Base-by-base conservation (phyloP, 2,329 filamentous ascomycete species). In the Chaetomium olivaceum region DNA sequence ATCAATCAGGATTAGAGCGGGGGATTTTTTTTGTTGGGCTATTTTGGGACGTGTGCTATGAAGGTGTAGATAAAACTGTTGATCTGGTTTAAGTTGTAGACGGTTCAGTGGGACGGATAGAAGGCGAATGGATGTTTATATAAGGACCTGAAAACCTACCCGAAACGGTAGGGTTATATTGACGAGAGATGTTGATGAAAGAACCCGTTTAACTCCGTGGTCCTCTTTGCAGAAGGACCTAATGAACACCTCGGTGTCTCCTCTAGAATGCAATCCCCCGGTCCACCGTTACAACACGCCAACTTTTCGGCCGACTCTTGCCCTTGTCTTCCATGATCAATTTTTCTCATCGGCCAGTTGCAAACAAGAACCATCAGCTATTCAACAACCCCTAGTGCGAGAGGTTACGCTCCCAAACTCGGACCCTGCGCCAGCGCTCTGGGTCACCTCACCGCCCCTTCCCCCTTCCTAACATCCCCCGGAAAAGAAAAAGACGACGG, bases 1-100 rank as follows among this genome's bases (percentile, higher is more conserved):
- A 80, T 86, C 8, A 76, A 72, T 58, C 71, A 74, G 68, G 71
- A 76, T 11, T 76, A 27, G 12, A 50, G 29, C 52, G 39, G 31
- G 25, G 36, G 16, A 21, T 19, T 46, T 27, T 46, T 27, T 21
- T 29, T 54, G 50, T 31, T 61, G 57, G 39, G 50, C 16, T 21
- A 46, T 14, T 33, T 19, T 48, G 36, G 23, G 39, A 7, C 16
- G 39, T n/a, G 39, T 43, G 39, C 16, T 43, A 43, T 43, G 4
- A 43, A 4, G 5, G 8, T 55, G 33, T 55, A 55, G 27, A 55
- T 23, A 29, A 29, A 29, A 48, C 31, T 27, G 48, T 48, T 55
- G 16, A 19, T 16, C 39, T 55, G 50, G 29, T 23, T 23, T 9
- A 46, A 27, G 19, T 19, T 57, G 43, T 57, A 27, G 29, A 33